A percentile compares a stretch with the other conserved stretches of the same genome.
phyloP scores from a whole-genome alignment of 2,329 filamentous ascomycete genomes.

The Hypoxylon sp. region DNA sequence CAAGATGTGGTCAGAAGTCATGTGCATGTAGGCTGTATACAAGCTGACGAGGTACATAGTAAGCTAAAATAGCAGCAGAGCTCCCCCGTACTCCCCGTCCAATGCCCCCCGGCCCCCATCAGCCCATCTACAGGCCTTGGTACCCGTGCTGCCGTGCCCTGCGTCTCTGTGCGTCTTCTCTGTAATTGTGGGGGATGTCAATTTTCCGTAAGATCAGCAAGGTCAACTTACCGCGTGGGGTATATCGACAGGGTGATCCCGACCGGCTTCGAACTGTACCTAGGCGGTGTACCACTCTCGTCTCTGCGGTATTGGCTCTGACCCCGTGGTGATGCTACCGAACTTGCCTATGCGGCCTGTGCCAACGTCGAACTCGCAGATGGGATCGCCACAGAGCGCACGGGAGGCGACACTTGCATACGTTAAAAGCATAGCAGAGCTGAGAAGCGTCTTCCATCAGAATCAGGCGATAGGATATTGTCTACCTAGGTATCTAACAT shows the following conservation, averaged over 20 bases:
- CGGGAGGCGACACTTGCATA: conserved; percentile 6
- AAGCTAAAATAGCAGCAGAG: neutral
- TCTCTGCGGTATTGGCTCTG: neutral
- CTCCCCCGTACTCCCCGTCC: no score
- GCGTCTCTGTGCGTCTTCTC: conserved; percentile 3
- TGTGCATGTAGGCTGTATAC: no score
- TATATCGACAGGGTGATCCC: conserved; percentile 15
- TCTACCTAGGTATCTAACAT: no score
- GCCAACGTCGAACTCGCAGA: conserved; percentile 13
- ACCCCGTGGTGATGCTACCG: conserved; percentile 14
- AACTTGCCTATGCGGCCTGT: conserved; percentile 20
- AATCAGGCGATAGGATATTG: no score
- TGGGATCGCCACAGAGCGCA: conserved; percentile 3
- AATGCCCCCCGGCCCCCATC: no score
- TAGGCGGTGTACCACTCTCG: conserved; percentile 13
- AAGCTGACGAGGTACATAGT: no score
- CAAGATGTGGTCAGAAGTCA: no score
- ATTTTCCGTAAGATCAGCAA: conserved; percentile 12
- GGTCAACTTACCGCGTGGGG: neutral
- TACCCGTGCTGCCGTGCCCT: no score
- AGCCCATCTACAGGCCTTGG: no score
- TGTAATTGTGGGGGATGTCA: conserved; percentile 18
- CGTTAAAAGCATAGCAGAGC: neutral
- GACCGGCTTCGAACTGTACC: conserved; percentile 22
- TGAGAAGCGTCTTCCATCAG: neutral